Evolutionary conservation across 2,329 filamentous ascomycete species (phyloP).

Genomic region (Fusarium bactridioides): DNA sequence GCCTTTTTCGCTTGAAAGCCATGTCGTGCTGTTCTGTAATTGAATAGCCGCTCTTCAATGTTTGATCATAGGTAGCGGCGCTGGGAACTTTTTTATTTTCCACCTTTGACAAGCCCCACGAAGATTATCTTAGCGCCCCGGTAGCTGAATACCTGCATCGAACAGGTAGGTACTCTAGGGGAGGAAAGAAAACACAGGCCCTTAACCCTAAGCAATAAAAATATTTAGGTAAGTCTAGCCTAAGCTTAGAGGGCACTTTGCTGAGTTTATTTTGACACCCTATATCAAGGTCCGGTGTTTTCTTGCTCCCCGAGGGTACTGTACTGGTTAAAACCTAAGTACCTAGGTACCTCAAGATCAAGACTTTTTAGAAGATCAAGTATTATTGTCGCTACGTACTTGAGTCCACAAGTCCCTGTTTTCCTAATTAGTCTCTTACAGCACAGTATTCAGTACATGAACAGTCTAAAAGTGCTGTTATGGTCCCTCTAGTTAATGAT

Average conservation of each 20-base stretch:
- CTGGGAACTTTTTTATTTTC: conserved; percentile 26
- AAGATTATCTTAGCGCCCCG: conserved; percentile 26
- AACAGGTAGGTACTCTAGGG: no score
- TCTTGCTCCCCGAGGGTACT: no score
- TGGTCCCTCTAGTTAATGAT: not conserved
- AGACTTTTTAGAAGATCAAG: not conserved
- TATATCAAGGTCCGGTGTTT: no score
- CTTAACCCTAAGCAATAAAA: no score
- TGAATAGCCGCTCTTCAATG: not conserved
- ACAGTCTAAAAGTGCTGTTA: not conserved
- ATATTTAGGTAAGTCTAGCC: no score
- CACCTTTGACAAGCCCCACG: conserved; percentile 29
- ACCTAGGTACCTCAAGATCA: not conserved
- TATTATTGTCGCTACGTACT: not conserved
- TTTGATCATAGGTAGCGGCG: not conserved
- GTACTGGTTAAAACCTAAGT: not conserved
- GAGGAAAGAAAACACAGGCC: no score
- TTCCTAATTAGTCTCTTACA: no score
- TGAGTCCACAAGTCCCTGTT: not conserved
- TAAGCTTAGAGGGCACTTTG: no score
- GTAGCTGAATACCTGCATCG: conserved; percentile 12
- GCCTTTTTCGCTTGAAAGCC: conserved; percentile 52
- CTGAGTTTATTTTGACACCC: no score
- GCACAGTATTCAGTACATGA: not conserved
- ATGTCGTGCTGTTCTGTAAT: conserved; percentile 36